Conservation (phyloP, 129 eudicot species). For the Oenanthe sinensis region DNA sequence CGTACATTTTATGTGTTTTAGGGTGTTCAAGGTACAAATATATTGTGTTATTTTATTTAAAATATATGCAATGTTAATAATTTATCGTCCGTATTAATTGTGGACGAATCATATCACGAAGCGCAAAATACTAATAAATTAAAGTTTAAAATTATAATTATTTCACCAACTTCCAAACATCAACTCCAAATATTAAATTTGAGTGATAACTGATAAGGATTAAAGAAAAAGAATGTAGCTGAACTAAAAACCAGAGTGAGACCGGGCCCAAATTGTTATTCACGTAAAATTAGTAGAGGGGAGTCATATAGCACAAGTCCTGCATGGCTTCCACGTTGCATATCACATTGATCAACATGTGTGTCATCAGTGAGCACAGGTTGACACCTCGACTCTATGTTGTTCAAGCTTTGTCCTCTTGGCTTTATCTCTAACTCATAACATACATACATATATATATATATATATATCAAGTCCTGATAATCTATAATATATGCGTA, state of each 20-base stretch:
- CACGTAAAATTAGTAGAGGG: background rate
- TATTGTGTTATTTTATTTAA: no score
- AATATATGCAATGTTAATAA: no score
- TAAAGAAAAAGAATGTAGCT: background rate
- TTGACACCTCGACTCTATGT: background rate
- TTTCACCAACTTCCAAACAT: no score
- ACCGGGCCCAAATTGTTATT: background rate
- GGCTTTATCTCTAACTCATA: background rate
- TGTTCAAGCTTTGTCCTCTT: background rate
- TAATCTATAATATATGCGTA: no score
- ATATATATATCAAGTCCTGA: background rate
- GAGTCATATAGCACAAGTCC: background rate
- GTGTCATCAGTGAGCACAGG: background rate
- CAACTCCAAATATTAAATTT: no score
- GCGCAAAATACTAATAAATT: no score
- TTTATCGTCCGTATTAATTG: no score
- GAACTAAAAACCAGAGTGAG: background rate
- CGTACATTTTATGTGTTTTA: no score
- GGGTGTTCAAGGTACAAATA: no score
- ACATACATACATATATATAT: background rate
- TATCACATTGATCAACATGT: background rate
- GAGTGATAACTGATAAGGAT: no score
- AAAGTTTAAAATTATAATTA: no score
- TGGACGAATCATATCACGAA: no score
- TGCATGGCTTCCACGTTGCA: slow-evolving; percentile 3